phyloP scores from a whole-genome alignment of 495 filamentous ascomycete genomes.

The Neurospora terricola region DNA sequence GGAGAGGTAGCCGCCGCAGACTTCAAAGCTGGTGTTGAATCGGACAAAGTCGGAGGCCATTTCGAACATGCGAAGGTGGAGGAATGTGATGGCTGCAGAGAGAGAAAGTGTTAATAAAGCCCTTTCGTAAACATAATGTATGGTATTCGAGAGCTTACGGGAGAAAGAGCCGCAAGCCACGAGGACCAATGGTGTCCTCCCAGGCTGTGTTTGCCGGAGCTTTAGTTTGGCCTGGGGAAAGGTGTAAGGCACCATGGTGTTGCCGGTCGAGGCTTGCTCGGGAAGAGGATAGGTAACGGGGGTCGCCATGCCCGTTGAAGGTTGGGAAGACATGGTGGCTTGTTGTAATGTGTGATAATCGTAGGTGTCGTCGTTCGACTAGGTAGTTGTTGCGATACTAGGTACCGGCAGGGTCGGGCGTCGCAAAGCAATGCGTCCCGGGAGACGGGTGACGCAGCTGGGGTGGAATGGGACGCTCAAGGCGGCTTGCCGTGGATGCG shows the following conservation, averaged over 20 bases:
- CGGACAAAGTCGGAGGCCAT: constrained; percentile 75
- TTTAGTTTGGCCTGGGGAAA: constrained; percentile 66
- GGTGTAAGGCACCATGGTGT: constrained; percentile 45
- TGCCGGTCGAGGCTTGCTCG: background rate
- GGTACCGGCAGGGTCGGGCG: background rate
- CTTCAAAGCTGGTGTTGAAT: constrained; percentile 72
- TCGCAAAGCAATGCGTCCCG: background rate
- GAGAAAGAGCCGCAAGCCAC: constrained; percentile 90
- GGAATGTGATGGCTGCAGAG: constrained; percentile 58
- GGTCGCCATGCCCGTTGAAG: background rate
- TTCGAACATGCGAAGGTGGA: constrained; percentile 92
- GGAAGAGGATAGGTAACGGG: background rate
- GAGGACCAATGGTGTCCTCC: constrained; percentile 69
- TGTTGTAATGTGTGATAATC: background rate
- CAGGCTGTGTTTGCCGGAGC: constrained; percentile 53
- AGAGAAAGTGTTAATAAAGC: constrained; percentile 4
- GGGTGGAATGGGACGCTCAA: background rate
- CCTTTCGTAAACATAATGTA: background rate
- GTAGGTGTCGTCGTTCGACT: background rate
- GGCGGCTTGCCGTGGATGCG: background rate
- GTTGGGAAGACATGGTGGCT: background rate
- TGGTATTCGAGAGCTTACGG: constrained; percentile 5
- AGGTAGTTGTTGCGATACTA: background rate
- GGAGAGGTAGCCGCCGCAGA: constrained; percentile 74
- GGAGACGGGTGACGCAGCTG: background rate